A percentile compares a stretch with the other conserved stretches of the same genome.
These are phyloP conservation scores for Priceomyces haplophilus DNA, from an alignment of 805 yeast genomes.

Conservation along the genomic window DNA sequence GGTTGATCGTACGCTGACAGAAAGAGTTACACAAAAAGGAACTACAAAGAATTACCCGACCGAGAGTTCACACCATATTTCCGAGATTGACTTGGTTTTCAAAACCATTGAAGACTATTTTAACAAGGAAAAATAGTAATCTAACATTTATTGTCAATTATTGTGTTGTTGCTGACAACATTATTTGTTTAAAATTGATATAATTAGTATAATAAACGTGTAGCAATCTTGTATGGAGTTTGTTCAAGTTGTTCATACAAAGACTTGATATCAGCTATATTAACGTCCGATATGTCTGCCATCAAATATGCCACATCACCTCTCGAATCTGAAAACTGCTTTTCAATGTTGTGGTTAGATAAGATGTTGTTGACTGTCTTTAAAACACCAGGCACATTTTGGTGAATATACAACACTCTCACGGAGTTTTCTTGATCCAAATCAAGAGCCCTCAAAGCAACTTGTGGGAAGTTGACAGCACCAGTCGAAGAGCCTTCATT, in stretches of 20 bases:
- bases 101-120: no score
- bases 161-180: no score
- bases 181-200: neutral
- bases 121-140: no score
- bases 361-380: conserved; percentile 94
- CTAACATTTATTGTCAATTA: no score
- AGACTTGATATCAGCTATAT: conserved; percentile 74
- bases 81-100: no score
- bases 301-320: conserved; percentile 95
- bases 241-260: conserved; percentile 81
- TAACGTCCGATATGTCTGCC: conserved; percentile 93
- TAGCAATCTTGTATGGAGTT: conserved; percentile 87
- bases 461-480: conserved; percentile 99
- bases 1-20: neutral
- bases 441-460: conserved; percentile 80
- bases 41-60: neutral
- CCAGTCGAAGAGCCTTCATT: conserved; percentile 95
- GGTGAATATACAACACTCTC: conserved; percentile 93
- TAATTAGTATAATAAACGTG: conserved; percentile 80
- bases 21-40: neutral
- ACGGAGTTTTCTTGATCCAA: conserved; percentile 84
- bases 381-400: conserved; percentile 98
- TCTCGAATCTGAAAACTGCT: conserved; percentile 95
- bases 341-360: conserved; percentile 92
- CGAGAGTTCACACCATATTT: no score